These are phyloP conservation scores for Cordyceps cicadae DNA, from an alignment of 2,329 filamentous ascomycete species.

Conservation along the genomic window DNA sequence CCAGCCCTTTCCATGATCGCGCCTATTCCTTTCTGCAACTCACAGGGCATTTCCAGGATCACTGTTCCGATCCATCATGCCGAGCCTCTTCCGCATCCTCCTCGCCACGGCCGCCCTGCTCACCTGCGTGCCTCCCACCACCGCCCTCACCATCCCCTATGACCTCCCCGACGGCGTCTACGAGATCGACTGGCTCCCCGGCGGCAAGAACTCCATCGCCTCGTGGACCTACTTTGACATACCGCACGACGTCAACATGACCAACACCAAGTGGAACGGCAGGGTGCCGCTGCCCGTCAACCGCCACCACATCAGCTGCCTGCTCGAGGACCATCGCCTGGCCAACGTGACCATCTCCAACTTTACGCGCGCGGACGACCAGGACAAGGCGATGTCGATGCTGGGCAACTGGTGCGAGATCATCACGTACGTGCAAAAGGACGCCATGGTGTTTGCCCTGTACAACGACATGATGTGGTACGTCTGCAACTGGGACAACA, in stretches of 20 bases:
- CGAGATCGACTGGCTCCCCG: background rate
- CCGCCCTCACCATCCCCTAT: background rate
- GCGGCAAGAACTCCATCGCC: background rate
- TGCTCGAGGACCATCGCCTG: background rate
- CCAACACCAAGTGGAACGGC: background rate
- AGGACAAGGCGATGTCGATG: background rate
- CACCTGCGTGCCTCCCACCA: no score
- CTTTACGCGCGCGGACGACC: background rate
- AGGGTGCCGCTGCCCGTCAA: background rate
- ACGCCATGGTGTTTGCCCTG: background rate
- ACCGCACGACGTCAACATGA: slow-evolving; percentile 3
- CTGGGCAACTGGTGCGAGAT: slow-evolving; percentile 10
- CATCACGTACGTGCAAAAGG: background rate
- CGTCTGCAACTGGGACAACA: slow-evolving; percentile 3
- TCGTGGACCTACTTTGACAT: background rate
- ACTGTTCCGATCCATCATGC: background rate
- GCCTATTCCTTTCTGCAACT: no score
- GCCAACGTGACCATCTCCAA: background rate
- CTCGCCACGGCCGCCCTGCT: background rate
- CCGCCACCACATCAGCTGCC: background rate
- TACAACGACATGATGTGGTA: slow-evolving; percentile 6
- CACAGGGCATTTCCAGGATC: background rate
- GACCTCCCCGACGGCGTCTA: slow-evolving; percentile 4
- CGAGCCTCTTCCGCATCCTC: background rate
- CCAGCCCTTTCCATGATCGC: no score